phyloP scores from a whole-genome alignment of 345 rosid genomes.

The Dovyalis caffra region DNA sequence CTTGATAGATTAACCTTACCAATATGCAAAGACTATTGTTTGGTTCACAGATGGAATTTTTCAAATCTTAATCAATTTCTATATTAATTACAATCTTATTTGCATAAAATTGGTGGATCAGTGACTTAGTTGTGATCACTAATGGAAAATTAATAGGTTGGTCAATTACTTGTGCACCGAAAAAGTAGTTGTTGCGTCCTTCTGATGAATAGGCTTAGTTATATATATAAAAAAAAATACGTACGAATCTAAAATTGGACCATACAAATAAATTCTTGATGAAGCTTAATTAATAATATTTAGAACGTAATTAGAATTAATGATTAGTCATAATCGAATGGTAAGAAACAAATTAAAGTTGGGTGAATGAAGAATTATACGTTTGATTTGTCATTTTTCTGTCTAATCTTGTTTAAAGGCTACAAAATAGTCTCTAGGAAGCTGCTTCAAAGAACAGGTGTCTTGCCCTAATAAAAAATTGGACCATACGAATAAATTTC shows the following conservation, averaged over 20 bases:
- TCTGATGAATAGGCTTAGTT: background rate
- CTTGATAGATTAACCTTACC: slow-evolving; percentile 2
- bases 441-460: background rate
- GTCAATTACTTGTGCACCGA: slow-evolving; percentile 7
- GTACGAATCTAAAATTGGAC: background rate
- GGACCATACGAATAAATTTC: background rate
- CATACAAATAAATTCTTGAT: background rate
- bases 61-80: background rate
- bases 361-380: background rate
- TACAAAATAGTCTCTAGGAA: background rate
- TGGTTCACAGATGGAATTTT: background rate
- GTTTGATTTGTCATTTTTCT: background rate
- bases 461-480: background rate
- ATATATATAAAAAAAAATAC: background rate
- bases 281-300: background rate
- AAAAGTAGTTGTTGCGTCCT: slow-evolving; percentile 1
- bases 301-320: background rate
- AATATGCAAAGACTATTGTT: slow-evolving; percentile 8
- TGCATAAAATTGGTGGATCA: background rate
- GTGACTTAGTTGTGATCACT: background rate
- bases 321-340: slow-evolving; percentile 9
- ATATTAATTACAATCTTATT: background rate
- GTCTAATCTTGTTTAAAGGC: background rate
- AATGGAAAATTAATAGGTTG: background rate
- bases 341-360: background rate